phyloP scores from a whole-genome alignment of 495 filamentous ascomycete genomes.

The Podospora anserina region DNA sequence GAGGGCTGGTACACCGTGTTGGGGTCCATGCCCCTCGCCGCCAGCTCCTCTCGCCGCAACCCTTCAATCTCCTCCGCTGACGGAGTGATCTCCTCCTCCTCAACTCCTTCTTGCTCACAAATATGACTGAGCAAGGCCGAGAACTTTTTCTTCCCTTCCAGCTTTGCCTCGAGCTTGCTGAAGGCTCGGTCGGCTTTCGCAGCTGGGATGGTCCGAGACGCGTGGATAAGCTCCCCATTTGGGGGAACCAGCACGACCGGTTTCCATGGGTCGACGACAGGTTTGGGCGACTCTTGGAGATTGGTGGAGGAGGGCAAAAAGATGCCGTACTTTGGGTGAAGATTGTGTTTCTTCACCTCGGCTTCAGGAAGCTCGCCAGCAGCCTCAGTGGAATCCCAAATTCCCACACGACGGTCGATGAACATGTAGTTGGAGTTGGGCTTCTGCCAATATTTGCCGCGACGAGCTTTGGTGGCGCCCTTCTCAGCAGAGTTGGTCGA shows the following conservation, averaged over 20 bases:
- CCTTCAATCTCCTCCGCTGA: constrained; percentile 33
- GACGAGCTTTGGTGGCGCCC: constrained; percentile 37
- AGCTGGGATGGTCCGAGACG: constrained; percentile 40
- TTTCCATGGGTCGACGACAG: constrained; percentile 33
- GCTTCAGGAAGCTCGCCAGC: constrained; percentile 41
- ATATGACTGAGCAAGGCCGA: constrained; percentile 21
- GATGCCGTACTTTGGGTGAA: constrained; percentile 45
- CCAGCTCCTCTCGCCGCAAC: constrained; percentile 26
- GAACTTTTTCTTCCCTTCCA: constrained; percentile 21
- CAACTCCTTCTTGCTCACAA: constrained; percentile 35
- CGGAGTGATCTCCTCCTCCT: constrained; percentile 34
- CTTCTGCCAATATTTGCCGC: constrained; percentile 40
- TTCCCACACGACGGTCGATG: constrained; percentile 40
- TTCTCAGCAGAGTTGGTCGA: constrained; percentile 45
- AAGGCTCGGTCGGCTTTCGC: constrained; percentile 34
- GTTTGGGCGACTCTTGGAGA: constrained; percentile 33
- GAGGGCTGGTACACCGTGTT: constrained; percentile 16
- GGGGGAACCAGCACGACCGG: constrained; percentile 39
- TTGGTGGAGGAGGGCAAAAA: constrained; percentile 40
- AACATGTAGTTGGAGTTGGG: constrained; percentile 43
- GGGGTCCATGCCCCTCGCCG: constrained; percentile 29
- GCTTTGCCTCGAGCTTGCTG: constrained; percentile 20
- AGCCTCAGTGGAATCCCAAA: constrained; percentile 42
- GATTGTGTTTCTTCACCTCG: constrained; percentile 39
- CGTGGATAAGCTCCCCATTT: constrained; percentile 32